Conservation (phyloP, 176 grass and related monocot genomes). For the Urochloa ruziziensis region DNA sequence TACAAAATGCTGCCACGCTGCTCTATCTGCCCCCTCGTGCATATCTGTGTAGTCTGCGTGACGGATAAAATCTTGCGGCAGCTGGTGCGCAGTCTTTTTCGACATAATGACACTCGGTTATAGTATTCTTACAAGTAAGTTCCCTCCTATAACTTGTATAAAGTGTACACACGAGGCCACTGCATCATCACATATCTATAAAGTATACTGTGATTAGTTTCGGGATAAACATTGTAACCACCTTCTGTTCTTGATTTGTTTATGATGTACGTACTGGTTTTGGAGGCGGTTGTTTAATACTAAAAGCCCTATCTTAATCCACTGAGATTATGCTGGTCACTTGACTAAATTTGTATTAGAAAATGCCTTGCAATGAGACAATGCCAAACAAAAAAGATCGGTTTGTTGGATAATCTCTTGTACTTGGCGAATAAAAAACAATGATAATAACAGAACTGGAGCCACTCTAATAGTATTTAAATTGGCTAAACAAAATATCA, state of each 20-base stretch:
- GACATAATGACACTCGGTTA: background rate
- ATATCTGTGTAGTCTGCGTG: background rate
- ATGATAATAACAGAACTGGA: background rate
- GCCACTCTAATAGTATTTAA: too few relatives aligned
- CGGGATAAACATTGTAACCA: background rate
- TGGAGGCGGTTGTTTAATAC: background rate
- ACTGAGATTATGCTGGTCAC: background rate
- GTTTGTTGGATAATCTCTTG: background rate
- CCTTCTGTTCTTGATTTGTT: background rate
- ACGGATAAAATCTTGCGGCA: background rate
- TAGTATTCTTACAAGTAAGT: background rate
- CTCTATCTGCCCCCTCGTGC: background rate
- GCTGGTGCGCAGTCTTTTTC: constrained; percentile 15
- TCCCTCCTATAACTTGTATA: background rate
- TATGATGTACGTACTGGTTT: background rate
- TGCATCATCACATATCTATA: background rate
- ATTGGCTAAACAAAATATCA: background rate
- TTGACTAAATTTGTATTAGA: background rate
- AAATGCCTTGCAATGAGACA: background rate
- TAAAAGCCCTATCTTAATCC: background rate
- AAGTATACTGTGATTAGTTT: background rate
- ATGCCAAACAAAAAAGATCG: too few relatives aligned
- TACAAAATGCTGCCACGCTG: background rate
- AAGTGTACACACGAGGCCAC: background rate
- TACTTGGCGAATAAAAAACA: background rate